Conservation (phyloP, 352 stramenopile genomes). For the Globisporangium nagaii region DNA sequence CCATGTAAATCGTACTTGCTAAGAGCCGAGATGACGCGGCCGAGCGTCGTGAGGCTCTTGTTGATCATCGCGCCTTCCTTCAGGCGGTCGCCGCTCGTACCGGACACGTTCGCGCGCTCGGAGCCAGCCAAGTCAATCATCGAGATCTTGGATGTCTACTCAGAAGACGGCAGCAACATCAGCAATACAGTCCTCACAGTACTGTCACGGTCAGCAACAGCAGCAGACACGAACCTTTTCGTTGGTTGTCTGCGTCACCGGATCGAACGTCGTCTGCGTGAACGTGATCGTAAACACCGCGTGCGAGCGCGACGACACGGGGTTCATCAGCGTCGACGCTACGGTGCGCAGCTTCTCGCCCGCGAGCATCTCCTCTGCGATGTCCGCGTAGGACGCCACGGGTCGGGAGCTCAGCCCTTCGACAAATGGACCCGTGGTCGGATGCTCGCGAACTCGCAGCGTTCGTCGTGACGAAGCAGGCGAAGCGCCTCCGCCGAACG, state of each 20-base stretch:
- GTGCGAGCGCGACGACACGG: conserved; percentile 93
- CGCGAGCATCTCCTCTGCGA: conserved; percentile 65
- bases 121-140: conserved; percentile 84
- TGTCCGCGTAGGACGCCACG: conserved; percentile 77
- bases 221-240: conserved; percentile 39
- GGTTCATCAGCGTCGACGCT: conserved; percentile 96
- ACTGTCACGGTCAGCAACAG: no score
- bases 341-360: conserved; percentile 95
- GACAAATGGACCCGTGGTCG: conserved; percentile 79
- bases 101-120: conserved; percentile 72
- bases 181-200: no score
- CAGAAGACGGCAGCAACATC: background rate
- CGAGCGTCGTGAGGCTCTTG: conserved; percentile 87
- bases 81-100: conserved; percentile 80
- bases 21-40: conserved; percentile 81
- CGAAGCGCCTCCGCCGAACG: background rate
- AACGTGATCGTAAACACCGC: conserved; percentile 96
- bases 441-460: conserved; percentile 78
- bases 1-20: conserved; percentile 56
- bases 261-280: conserved; percentile 70
- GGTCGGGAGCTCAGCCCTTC: conserved; percentile 64
- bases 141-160: conserved; percentile 78
- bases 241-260: conserved; percentile 42
- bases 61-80: conserved; percentile 93
- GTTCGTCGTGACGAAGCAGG: conserved; percentile 12